Evolutionary conservation across 2,329 filamentous ascomycete genomes (phyloP).

Genomic region (Cladosporium sp.): DNA sequence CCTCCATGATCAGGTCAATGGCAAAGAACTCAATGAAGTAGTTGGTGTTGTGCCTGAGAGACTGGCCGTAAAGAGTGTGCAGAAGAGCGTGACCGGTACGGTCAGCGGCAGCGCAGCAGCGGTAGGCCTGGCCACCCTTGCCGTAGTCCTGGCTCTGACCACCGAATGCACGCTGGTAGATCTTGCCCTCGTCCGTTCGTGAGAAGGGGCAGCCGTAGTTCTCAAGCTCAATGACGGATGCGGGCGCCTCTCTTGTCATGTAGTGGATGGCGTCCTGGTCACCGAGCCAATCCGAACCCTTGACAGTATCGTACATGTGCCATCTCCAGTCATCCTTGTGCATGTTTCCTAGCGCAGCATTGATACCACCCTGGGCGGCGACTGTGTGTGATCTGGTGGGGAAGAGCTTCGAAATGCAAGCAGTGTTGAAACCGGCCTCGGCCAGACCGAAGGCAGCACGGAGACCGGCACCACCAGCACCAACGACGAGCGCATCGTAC

Average conservation of each 20-base stretch:
- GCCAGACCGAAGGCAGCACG: conserved; percentile 81
- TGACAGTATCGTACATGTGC: conserved; percentile 99
- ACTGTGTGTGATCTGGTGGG: conserved; percentile 82
- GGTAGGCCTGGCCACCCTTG: conserved; percentile 96
- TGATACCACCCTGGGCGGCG: conserved; percentile 73
- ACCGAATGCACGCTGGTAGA: conserved; percentile 98
- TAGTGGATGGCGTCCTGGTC: conserved; percentile 98
- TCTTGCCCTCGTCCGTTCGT: conserved; percentile 91
- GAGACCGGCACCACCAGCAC: conserved; percentile 75
- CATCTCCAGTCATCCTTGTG: conserved; percentile 98
- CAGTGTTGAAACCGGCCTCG: conserved; percentile 85
- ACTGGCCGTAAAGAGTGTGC: conserved; percentile 97
- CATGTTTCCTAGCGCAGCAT: conserved; percentile 89
- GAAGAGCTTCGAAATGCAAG: conserved; percentile 82
- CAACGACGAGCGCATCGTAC: conserved; percentile 95
- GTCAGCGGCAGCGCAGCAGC: conserved; percentile 93
- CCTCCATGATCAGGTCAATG: conserved; percentile 94
- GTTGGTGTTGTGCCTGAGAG: conserved; percentile 94
- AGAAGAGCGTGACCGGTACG: conserved; percentile 95
- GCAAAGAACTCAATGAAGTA: conserved; percentile 99
- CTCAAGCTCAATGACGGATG: conserved; percentile 89
- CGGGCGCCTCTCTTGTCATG: conserved; percentile 92
- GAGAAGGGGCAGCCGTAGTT: conserved; percentile 97
- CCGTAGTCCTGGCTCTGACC: conserved; percentile 93
- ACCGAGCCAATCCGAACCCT: conserved; percentile 95